Base-by-base conservation (phyloP, 2,329 filamentous ascomycete species). In the Aspergillus aculeatinus region DNA sequence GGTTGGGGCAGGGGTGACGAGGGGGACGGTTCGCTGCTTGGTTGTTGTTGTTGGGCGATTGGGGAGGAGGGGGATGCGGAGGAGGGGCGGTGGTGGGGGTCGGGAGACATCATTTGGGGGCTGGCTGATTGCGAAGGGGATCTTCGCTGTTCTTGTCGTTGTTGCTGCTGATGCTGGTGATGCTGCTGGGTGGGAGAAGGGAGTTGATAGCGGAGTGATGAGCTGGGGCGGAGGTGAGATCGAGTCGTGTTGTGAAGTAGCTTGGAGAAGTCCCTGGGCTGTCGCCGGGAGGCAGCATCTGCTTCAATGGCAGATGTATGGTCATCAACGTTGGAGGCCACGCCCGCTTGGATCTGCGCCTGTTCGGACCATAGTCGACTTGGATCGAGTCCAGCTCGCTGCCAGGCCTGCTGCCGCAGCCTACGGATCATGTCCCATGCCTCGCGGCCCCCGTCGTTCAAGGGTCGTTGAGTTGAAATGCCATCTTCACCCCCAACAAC, bases 361-460 rank as follows among this genome's bases (percentile, higher is more conserved):
- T 78, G 72, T 62, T 80, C 78, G 1, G 79, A 80, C 79, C 79
- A 81, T 12, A 81, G 69, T 29, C 78, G 72, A 23, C 76, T 70
- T 0, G 79, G 79, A 66, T 81, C 74, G 3, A 81, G 74, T 2
- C 79, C 79, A 11, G 78, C 79, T 62, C 78, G 80, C 60, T 79
- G 76, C 79, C 79, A 81, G 50, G 78, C 79, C 51, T 80, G 79
- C 48, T 79, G 76, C 4, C 79, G 77, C 21, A 81, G 71, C 16
- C 77, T 71, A 33, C 77, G 76, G 58, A 81, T 76, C 79, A 81
- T 80, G 51, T 78, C 75, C 79, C 79, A 81, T 11, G 79, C 79
- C 68, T 81, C 78, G 49, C 76, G 74, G n/a, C 79, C 79, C 16
- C 79, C 79, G 54, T 81, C 79, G 57, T 78, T 77, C 2, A 81